Conservation (phyloP, 1,139 yeast genomes). For the Kodamaea ohmeri region DNA sequence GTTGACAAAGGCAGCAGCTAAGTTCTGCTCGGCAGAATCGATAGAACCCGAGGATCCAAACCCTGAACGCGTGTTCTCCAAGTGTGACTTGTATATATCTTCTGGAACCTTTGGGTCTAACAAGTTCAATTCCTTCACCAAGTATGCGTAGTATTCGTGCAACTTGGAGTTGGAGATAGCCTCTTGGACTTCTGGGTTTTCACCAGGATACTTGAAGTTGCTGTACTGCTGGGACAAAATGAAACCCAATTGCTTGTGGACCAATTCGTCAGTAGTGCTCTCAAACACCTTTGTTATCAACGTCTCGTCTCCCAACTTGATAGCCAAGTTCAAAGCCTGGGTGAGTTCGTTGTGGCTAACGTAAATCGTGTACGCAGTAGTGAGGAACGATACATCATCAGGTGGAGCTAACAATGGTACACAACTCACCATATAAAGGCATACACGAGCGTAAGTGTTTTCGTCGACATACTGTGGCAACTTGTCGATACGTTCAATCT, state of each 20-base stretch:
- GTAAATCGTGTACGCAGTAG: conserved; percentile 89
- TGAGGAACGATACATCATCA: conserved; percentile 80
- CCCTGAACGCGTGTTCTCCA: conserved; percentile 66
- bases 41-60: conserved; percentile 61
- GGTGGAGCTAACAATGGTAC: conserved; percentile 95
- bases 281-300: conserved; percentile 78
- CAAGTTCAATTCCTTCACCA: conserved; percentile 83
- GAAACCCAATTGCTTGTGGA: conserved; percentile 89
- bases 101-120: conserved; percentile 92
- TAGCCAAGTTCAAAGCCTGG: conserved; percentile 86
- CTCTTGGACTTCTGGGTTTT: conserved; percentile 77
- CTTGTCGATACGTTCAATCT: conserved; percentile 82
- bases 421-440: conserved; percentile 92
- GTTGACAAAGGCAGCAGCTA: conserved; percentile 94
- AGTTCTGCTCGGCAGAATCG: conserved; percentile 92
- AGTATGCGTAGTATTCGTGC: conserved; percentile 75
- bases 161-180: conserved; percentile 78
- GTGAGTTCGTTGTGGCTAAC: conserved; percentile 76
- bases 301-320: conserved; percentile 79
- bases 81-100: conserved; percentile 88
- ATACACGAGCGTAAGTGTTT: conserved; percentile 81
- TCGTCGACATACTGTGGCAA: conserved; percentile 83
- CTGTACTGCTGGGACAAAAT: conserved; percentile 86
- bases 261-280: conserved; percentile 63
- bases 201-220: conserved; percentile 62